Base-by-base conservation (phyloP, 192 early-diverging fungal genomes). In the Lunasporangiospora selenospora region DNA sequence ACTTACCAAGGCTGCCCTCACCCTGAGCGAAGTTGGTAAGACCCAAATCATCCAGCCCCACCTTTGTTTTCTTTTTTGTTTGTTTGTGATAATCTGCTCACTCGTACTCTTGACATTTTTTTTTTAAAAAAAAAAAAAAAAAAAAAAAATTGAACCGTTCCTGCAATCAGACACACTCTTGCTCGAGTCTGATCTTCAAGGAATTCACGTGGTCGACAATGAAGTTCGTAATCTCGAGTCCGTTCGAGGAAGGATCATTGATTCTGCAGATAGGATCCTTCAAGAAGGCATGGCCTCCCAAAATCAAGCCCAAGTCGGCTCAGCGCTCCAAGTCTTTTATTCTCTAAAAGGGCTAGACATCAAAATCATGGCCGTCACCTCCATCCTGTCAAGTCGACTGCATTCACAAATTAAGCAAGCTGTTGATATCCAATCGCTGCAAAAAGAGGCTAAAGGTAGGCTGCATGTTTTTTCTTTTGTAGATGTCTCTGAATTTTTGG, bases 141-240 rank as follows among this genome's bases (percentile, higher is more conserved):
- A n/a, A n/a, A n/a, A n/a, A n/a, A n/a, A n/a, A n/a, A n/a, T n/a
- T n/a, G n/a, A n/a, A n/a, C n/a, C n/a, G n/a, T n/a, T n/a, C n/a
- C 54, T 38, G 9, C 26, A 2, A 19, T 26, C 71, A 80, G 90
- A 86, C 18, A 44, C 46, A 0, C 76, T 91, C 36, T 49, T 88
- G 29, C 58, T 80, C 27, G 88, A 89, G 36, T 66, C 75, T 1
- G 85, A 89, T 67, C 75, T 92, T 51, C 75, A 79, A 16, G 90
- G 88, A 9, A 88, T 92, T 58, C 79, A 86, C 45, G 71, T 88
- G 19, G 82, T 91, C 3, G 85, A 88, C 45, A 59, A 57, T 5
- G 83, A 91, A 49, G 36, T 85, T 16, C 49, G 49, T 9, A 67
- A 77, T 21, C 77, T 92, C 29, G 51, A 71, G 46, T 55, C 78